phyloP scores from a whole-genome alignment of 148 eudicot genomes.

The Persicaria maculosa region DNA sequence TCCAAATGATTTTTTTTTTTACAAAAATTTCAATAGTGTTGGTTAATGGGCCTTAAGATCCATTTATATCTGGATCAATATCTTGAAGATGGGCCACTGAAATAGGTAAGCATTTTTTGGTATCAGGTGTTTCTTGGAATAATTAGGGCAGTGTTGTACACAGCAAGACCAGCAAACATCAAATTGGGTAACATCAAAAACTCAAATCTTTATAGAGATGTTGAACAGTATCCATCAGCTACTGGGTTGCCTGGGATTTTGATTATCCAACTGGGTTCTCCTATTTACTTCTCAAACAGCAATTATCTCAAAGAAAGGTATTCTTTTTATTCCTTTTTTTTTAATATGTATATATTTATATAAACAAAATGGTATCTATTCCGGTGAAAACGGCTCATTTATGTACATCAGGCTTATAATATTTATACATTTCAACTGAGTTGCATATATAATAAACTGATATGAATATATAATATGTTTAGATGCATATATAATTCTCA shows the following conservation, averaged over 20 bases:
- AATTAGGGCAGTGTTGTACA: slow-evolving; percentile 56
- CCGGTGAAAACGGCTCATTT: too few relatives aligned
- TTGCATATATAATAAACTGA: background rate
- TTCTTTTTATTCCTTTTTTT: background rate
- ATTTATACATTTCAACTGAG: background rate
- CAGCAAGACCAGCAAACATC: slow-evolving; percentile 74
- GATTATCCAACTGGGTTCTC: slow-evolving; percentile 70
- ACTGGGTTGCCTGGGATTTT: slow-evolving; percentile 40
- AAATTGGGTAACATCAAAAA: slow-evolving; percentile 60
- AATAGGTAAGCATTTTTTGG: too few relatives aligned
- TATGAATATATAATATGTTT: too few relatives aligned
- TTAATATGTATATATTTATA: too few relatives aligned
- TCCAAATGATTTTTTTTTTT: background rate
- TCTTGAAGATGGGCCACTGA: background rate
- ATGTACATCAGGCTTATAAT: too few relatives aligned
- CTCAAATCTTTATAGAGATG: slow-evolving; percentile 49
- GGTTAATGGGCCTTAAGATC: background rate
- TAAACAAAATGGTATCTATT: too few relatives aligned
- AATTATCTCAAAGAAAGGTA: slow-evolving; percentile 75
- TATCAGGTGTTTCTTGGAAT: slow-evolving; percentile 21
- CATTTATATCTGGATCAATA: background rate
- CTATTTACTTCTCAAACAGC: slow-evolving; percentile 63
- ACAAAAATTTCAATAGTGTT: background rate
- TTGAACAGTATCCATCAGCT: slow-evolving; percentile 68
- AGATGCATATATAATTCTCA: too few relatives aligned